phyloP scores from a whole-genome alignment of 1,284 basidiomycete species.

The Trichosporon sp. region DNA sequence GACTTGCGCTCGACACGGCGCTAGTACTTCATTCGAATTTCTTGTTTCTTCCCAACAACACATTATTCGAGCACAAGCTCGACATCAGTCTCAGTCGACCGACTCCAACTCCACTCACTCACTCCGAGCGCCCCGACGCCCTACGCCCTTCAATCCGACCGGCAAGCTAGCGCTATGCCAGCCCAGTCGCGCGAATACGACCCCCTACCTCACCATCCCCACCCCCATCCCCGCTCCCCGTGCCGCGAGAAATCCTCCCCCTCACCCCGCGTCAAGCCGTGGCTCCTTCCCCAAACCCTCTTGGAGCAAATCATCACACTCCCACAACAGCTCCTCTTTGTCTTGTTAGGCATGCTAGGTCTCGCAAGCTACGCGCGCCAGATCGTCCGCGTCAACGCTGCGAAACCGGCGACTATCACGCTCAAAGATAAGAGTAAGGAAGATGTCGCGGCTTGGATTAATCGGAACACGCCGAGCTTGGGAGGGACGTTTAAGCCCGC shows the following conservation, averaged over 20 bases:
- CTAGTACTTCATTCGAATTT: too few species aligned
- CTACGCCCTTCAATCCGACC: too few species aligned
- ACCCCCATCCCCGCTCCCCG: neutral
- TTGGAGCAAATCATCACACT: slow-evolving; percentile 14
- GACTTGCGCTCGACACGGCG: too few species aligned
- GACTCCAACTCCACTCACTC: too few species aligned
- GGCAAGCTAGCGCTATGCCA: too few species aligned
- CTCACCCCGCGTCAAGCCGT: neutral
- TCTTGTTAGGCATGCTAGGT: slow-evolving; percentile 32
- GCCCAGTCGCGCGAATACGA: too few species aligned
- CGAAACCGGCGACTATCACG: slow-evolving; percentile 17
- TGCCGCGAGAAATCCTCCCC: neutral
- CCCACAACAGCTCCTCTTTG: slow-evolving; percentile 27
- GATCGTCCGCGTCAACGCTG: slow-evolving; percentile 35
- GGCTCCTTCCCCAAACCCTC: slow-evolving; percentile 7
- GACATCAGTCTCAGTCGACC: too few species aligned
- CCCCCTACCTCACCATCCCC: too few species aligned
- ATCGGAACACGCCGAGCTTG: slow-evolving; percentile 40
- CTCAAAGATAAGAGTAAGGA: slow-evolving; percentile 4
- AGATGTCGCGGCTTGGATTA: slow-evolving; percentile 33
- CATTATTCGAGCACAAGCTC: too few species aligned
- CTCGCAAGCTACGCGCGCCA: slow-evolving; percentile 38
- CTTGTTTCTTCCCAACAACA: too few species aligned
- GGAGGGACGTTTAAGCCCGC: slow-evolving; percentile 42
- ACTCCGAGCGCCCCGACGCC: too few species aligned